Evolutionary conservation across 139 green algal genomes (phyloP).

Genomic region (Asterochloris erici): DNA sequence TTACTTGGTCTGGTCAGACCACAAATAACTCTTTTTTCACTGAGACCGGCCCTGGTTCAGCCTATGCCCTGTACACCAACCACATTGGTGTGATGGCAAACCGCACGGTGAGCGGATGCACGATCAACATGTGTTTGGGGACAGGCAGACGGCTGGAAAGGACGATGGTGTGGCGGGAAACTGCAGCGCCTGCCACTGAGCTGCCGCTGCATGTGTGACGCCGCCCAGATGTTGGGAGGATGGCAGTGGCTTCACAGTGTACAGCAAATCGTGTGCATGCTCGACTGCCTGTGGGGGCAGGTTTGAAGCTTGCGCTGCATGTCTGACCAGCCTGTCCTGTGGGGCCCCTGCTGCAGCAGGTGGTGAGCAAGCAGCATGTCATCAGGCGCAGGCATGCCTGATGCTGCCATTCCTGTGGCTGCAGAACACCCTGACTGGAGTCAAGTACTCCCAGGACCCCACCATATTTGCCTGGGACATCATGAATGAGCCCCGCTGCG

Average conservation of each 20-base stretch:
- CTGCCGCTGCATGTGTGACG: too few species aligned
- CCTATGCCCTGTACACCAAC: background rate
- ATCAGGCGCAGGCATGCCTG: slow-evolving; percentile 13
- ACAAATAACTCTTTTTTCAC: background rate
- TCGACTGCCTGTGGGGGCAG: too few species aligned
- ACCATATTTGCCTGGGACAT: slow-evolving; percentile 43
- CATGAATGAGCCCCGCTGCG: slow-evolving; percentile 5
- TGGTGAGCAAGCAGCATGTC: slow-evolving; percentile 22
- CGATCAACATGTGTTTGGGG: too few species aligned
- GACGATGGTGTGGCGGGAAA: too few species aligned
- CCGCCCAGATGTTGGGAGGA: too few species aligned
- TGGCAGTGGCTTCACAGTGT: too few species aligned
- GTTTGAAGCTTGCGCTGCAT: too few species aligned
- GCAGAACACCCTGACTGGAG: slow-evolving; percentile 45
- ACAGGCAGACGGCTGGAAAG: too few species aligned
- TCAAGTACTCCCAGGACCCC: slow-evolving; percentile 41
- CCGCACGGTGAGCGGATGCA: too few species aligned
- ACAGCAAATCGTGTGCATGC: too few species aligned
- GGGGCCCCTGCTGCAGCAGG: background rate
- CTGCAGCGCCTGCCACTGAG: too few species aligned
- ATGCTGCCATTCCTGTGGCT: slow-evolving; percentile 8
- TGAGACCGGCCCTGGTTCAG: background rate
- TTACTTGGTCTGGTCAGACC: background rate
- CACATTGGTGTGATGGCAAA: background rate
- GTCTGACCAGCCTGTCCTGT: too few species aligned